These are phyloP conservation scores for Aspergillus ostianus DNA, from an alignment of 495 filamentous ascomycete species.

Conservation along the genomic window DNA sequence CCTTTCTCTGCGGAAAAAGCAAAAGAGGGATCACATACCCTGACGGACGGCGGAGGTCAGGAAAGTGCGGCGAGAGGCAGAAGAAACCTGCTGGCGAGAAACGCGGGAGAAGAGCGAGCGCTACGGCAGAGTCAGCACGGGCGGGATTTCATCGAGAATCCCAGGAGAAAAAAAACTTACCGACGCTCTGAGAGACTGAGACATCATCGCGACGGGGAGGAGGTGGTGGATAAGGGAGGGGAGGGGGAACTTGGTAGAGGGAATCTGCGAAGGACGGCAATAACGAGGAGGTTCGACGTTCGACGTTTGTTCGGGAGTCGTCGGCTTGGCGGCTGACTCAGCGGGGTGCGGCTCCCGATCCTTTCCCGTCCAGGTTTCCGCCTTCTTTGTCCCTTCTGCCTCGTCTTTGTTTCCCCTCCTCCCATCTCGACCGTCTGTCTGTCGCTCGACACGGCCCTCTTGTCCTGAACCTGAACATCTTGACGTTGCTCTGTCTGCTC, in stretches of 20 bases:
- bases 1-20: background rate
- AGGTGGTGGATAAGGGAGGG: slow-evolving; percentile 28
- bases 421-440: slow-evolving; percentile 2
- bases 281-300: slow-evolving; percentile 30
- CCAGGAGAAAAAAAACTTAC: slow-evolving; percentile 40
- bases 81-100: slow-evolving; percentile 63
- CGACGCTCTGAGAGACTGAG: slow-evolving; percentile 64
- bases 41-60: slow-evolving; percentile 53
- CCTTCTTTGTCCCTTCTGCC: slow-evolving; percentile 8
- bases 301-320: slow-evolving; percentile 27
- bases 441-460: slow-evolving; percentile 32
- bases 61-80: slow-evolving; percentile 75
- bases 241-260: slow-evolving; percentile 25
- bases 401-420: slow-evolving; percentile 7
- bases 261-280: slow-evolving; percentile 21
- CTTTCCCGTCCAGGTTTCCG: background rate
- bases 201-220: slow-evolving; percentile 58
- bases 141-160: slow-evolving; percentile 10
- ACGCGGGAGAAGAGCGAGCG: slow-evolving; percentile 79
- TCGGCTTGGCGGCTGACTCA: slow-evolving; percentile 32
- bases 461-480: slow-evolving; percentile 28
- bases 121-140: slow-evolving; percentile 42
- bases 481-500: slow-evolving; percentile 24
- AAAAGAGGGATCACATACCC: slow-evolving; percentile 31
- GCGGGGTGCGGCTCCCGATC: slow-evolving; percentile 21